A percentile compares a stretch with the other conserved stretches of the same genome.
Evolutionary conservation across 1,284 basidiomycete species (phyloP).

Genomic region (Papiliotrema nemorosa): DNA sequence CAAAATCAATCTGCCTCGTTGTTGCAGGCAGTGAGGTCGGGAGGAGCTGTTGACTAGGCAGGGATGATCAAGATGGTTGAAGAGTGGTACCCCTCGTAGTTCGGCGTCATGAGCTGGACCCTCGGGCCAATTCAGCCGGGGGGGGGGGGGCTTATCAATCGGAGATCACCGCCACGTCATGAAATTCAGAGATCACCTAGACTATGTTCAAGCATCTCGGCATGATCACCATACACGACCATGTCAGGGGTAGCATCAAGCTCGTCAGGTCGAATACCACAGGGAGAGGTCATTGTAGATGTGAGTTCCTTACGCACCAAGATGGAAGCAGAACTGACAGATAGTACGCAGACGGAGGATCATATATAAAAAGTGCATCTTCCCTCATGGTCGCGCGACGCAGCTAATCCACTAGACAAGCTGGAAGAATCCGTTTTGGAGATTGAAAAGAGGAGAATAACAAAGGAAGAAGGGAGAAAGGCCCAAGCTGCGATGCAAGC

Average conservation of each 20-base stretch:
- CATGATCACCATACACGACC: too few species aligned
- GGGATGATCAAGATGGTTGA: too few species aligned
- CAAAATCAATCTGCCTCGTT: too few species aligned
- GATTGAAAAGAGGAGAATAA: constrained; percentile 34
- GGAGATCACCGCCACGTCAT: too few species aligned
- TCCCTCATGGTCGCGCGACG: background rate
- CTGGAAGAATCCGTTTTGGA: constrained; percentile 39
- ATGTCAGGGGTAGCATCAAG: constrained; percentile 20
- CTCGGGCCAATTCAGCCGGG: too few species aligned
- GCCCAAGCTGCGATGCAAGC: constrained; percentile 41
- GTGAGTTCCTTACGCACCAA: constrained; percentile 20
- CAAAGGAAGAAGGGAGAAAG: constrained; percentile 39
- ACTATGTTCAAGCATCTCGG: too few species aligned
- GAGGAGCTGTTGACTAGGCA: too few species aligned
- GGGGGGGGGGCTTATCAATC: too few species aligned
- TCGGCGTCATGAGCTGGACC: too few species aligned
- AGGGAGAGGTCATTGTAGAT: constrained; percentile 44
- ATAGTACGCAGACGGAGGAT: constrained; percentile 44
- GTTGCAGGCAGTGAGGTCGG: too few species aligned
- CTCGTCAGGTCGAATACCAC: constrained; percentile 34
- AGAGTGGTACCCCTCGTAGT: too few species aligned
- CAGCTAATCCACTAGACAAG: constrained; percentile 22
- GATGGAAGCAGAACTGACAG: constrained; percentile 3
- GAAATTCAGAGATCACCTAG: too few species aligned
- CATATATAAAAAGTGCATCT: constrained; percentile 38